Evolutionary conservation across 108 stramenopile genomes (phyloP).

Genomic region (Nitzschia sp.): DNA sequence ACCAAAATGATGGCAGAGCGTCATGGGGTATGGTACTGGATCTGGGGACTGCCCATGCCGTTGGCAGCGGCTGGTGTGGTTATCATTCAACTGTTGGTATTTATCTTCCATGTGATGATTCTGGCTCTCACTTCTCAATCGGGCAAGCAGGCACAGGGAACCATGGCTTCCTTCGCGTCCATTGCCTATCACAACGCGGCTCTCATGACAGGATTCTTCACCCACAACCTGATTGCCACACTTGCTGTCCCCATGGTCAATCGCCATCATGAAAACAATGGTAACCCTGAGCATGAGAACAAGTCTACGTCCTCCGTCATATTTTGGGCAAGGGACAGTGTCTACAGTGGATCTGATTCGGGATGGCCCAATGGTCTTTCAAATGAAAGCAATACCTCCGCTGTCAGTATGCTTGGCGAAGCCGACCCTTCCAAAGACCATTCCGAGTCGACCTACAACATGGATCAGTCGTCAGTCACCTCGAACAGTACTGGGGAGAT

Average conservation of each 20-base stretch:
- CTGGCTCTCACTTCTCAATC: neutral
- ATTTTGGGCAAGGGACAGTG: no score
- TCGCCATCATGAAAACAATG: no score
- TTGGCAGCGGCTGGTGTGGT: slow-evolving; percentile 6
- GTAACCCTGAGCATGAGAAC: no score
- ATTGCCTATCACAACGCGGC: slow-evolving; percentile 10
- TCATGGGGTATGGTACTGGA: slow-evolving; percentile 4
- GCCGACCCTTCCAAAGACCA: no score
- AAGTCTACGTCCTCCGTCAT: no score
- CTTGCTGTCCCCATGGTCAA: neutral
- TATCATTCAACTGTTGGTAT: slow-evolving; percentile 4
- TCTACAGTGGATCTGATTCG: no score
- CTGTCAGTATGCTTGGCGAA: no score
- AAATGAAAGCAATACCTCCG: no score
- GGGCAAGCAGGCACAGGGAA: neutral
- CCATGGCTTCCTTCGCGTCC: slow-evolving; percentile 1
- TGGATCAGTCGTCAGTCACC: no score
- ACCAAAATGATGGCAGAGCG: neutral
- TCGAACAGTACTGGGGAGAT: no score
- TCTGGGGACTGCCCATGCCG: slow-evolving; percentile 7
- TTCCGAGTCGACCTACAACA: no score
- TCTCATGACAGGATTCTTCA: slow-evolving; percentile 17
- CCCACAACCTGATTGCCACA: slow-evolving; percentile 6
- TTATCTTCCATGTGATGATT: slow-evolving; percentile 12
- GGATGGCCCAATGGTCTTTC: no score